Percentiles rank a stretch among this genome's conserved stretches.
These are phyloP conservation scores for Pseudogymnoascus verrucosus DNA, from an alignment of 2,329 filamentous ascomycete species.

Conservation along the genomic window DNA sequence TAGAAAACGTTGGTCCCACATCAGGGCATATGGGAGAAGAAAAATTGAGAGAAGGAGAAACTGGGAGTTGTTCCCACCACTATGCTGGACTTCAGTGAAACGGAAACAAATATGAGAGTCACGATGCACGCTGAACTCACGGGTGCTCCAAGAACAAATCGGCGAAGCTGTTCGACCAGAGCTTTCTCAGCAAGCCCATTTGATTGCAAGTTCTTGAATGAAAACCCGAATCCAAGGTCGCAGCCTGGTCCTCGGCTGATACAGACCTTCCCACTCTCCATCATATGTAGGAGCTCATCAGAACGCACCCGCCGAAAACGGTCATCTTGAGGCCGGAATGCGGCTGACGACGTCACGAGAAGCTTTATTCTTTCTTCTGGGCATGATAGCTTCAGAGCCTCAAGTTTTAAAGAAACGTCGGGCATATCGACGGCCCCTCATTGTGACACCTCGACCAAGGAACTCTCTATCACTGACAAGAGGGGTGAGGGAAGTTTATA, in stretches of 20 bases:
- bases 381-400: not conserved
- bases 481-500: not conserved
- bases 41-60: slow-evolving; percentile 18
- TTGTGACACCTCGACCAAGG: not conserved
- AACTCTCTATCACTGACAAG: not conserved
- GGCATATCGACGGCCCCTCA: slow-evolving; percentile 1
- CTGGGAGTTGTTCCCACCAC: slow-evolving; percentile 22
- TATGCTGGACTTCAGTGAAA: slow-evolving; percentile 8
- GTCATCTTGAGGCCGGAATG: not conserved
- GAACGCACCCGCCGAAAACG: not conserved
- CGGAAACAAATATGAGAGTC: not conserved
- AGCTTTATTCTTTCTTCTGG: not conserved
- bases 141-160: not conserved
- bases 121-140: not conserved
- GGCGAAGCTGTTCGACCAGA: not conserved
- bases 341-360: not conserved
- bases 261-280: not conserved
- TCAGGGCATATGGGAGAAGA: not conserved
- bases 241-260: not conserved
- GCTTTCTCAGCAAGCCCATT: not conserved
- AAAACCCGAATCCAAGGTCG: not conserved
- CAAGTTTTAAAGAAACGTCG: not conserved
- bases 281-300: not conserved
- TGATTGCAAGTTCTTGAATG: not conserved
- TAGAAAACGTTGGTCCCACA: slow-evolving; percentile 12